A percentile compares a stretch with the other conserved stretches of the same genome.
Evolutionary conservation across 1,284 basidiomycete species (phyloP).

Genomic region (Apiotrichum veenhuisii): DNA sequence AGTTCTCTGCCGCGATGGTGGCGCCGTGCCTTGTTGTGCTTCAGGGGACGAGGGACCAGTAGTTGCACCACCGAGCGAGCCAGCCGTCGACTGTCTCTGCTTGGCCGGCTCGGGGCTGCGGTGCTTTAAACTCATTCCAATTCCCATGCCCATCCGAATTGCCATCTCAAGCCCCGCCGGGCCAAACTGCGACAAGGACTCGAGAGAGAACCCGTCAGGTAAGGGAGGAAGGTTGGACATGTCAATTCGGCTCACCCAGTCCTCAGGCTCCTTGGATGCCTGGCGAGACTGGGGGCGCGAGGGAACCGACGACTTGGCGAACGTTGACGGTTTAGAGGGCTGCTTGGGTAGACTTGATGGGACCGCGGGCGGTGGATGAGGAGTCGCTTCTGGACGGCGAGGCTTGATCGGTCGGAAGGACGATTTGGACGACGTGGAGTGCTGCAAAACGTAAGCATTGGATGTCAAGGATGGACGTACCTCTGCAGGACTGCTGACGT

Average conservation of each 20-base stretch:
- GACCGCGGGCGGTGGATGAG: slow-evolving; percentile 21
- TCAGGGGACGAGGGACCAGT: slow-evolving; percentile 9
- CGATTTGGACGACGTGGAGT: slow-evolving; percentile 4
- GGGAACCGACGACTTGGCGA: neutral
- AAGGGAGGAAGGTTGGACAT: slow-evolving; percentile 37
- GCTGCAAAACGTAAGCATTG: neutral
- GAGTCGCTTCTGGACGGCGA: slow-evolving; percentile 21
- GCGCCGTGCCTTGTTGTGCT: neutral
- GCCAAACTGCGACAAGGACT: slow-evolving; percentile 43
- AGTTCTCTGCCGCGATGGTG: slow-evolving; percentile 11
- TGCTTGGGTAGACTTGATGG: slow-evolving; percentile 3
- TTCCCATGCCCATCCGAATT: slow-evolving; percentile 51
- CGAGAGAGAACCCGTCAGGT: slow-evolving; percentile 45
- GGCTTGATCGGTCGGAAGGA: slow-evolving; percentile 25
- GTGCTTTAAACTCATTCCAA: slow-evolving; percentile 42
- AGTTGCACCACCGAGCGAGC: neutral
- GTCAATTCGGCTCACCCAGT: slow-evolving; percentile 8
- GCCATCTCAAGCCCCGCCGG: slow-evolving; percentile 49
- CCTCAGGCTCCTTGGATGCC: slow-evolving; percentile 17
- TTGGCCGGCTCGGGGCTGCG: neutral
- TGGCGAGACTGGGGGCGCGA: slow-evolving; percentile 9
- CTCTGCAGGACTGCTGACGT: slow-evolving; percentile 32
- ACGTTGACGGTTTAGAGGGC: slow-evolving; percentile 9
- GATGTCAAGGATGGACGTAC: slow-evolving; percentile 11
- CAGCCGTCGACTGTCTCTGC: slow-evolving; percentile 8